Base-by-base conservation (phyloP, 257 asterid species). In the Cordia subcordata region DNA sequence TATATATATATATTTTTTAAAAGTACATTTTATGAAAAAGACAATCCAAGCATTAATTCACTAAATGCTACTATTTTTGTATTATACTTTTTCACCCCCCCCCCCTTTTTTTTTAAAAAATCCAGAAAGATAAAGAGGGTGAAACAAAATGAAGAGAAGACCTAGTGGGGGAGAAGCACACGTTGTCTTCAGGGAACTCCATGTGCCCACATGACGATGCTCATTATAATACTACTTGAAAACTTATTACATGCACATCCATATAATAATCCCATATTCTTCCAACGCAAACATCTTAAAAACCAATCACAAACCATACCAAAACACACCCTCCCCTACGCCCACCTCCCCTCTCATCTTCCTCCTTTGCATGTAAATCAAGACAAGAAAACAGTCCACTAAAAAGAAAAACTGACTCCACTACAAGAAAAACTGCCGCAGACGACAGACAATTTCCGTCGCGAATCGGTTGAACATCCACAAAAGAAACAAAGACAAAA, bases 161-260 rank as follows among this genome's bases (percentile, higher is more conserved):
- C 57, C 44, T 65, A 11, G 67, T 73, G 77, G 90, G 85, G 38
- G 83, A 73, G 67, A 23, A 33, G 63, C 69, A 75, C 81, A 69
- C 83, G 86, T 72, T 78, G 84, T 78, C 76, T 60, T 68, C 72
- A 68, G 83, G 82, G 85, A 82, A 79, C 66, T 80, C 94, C 94
- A 85, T 85, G 94, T 85, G 94, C 83, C 79, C 94, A 85, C 88
- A 85, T 85, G 94, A 75, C 81, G 68, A 72, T 78, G 21, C 77
- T 58, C 83, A 68, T 56, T 63, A 68, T 75, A 61, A 65, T 69
- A 65, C 55, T 19, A 14, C 42, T 14, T 27, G 35, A 3, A 42
- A 10, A 1, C 47, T 42, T 42, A n/a, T n/a, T n/a, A 42, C 47
- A 42, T 42, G 47, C 47, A 42, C 12, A 42, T 42, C n/a, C n/a